Percentiles rank a stretch among this genome's conserved stretches.
Conservation (phyloP, 2,329 filamentous ascomycete species). For the Ophiosphaerella korrae region DNA sequence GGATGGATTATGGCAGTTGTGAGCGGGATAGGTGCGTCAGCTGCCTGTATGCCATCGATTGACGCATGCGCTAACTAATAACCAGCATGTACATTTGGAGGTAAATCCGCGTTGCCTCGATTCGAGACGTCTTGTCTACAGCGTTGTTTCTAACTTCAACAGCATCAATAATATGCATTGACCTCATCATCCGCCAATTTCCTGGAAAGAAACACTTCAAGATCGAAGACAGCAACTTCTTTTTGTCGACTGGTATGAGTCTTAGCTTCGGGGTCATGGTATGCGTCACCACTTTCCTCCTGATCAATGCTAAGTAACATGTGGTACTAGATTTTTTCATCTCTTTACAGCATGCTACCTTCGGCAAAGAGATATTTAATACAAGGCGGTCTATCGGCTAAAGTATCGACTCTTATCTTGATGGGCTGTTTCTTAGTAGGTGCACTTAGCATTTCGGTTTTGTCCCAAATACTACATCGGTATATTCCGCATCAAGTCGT, state of each 20-base stretch:
- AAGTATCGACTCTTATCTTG: slow-evolving; percentile 69
- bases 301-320: slow-evolving; percentile 10
- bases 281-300: slow-evolving; percentile 33
- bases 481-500: slow-evolving; percentile 80
- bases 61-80: slow-evolving; percentile 17
- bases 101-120: slow-evolving; percentile 21
- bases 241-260: slow-evolving; percentile 86
- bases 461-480: slow-evolving; percentile 74
- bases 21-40: slow-evolving; percentile 71
- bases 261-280: slow-evolving; percentile 98
- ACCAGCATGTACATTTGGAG: slow-evolving; percentile 47
- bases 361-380: slow-evolving; percentile 79
- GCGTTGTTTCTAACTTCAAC: too few relatives aligned
- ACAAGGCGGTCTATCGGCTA: slow-evolving; percentile 69
- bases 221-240: slow-evolving; percentile 87
- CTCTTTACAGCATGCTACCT: slow-evolving; percentile 90
- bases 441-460: slow-evolving; percentile 74
- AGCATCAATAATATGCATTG: slow-evolving; percentile 84
- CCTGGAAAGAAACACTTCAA: slow-evolving; percentile 78
- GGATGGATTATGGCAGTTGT: slow-evolving; percentile 90
- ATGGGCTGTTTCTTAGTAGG: slow-evolving; percentile 73
- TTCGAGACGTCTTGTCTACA: background rate
- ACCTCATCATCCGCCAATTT: slow-evolving; percentile 74
- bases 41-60: slow-evolving; percentile 7
- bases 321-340: slow-evolving; percentile 79